A percentile compares a stretch with the other conserved stretches of the same genome.
phyloP scores from a whole-genome alignment of 2,329 filamentous ascomycete genomes.

The Trichoderma aggressivum region DNA sequence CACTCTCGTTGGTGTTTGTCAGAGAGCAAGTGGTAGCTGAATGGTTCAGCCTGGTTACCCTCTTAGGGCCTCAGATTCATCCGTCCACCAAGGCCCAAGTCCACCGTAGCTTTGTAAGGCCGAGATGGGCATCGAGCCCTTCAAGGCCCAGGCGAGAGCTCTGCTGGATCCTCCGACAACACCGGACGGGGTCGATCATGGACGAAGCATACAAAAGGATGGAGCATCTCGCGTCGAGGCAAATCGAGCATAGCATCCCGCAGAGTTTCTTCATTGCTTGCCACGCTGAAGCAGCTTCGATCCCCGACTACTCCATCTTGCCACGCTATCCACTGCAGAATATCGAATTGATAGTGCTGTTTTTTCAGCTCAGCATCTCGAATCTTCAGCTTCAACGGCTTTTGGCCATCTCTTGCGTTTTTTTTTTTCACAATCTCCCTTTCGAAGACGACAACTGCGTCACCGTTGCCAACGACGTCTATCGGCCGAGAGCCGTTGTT shows the following conservation, averaged over 20 bases:
- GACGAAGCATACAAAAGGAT: constrained; percentile 19
- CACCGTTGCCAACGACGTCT: not conserved
- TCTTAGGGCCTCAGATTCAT: constrained; percentile 19
- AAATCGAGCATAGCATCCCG: constrained; percentile 8
- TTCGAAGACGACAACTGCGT: not conserved
- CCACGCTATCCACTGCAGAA: not conserved
- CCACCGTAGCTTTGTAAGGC: constrained; percentile 19
- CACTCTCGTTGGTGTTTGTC: constrained; percentile 21
- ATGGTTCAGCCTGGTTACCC: constrained; percentile 21
- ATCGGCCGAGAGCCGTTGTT: constrained; percentile 3
- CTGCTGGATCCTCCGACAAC: constrained; percentile 17
- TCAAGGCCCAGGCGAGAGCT: constrained; percentile 8
- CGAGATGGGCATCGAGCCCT: constrained; percentile 14
- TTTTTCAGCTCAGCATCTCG: not conserved
- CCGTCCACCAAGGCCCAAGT: constrained; percentile 1
- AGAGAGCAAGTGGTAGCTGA: constrained; percentile 23
- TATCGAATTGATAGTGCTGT: not conserved
- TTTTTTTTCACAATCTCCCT: not conserved
- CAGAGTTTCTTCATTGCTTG: not conserved
- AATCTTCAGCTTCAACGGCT: not conserved
- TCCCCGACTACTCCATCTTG: not conserved
- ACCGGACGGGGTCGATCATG: constrained; percentile 19
- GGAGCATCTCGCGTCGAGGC: constrained; percentile 15
- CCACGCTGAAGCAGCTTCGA: constrained; percentile 7
- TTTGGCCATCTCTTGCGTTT: not conserved